Base-by-base conservation (phyloP, 2,329 filamentous ascomycete genomes). In the Aspergillaceae sp. region DNA sequence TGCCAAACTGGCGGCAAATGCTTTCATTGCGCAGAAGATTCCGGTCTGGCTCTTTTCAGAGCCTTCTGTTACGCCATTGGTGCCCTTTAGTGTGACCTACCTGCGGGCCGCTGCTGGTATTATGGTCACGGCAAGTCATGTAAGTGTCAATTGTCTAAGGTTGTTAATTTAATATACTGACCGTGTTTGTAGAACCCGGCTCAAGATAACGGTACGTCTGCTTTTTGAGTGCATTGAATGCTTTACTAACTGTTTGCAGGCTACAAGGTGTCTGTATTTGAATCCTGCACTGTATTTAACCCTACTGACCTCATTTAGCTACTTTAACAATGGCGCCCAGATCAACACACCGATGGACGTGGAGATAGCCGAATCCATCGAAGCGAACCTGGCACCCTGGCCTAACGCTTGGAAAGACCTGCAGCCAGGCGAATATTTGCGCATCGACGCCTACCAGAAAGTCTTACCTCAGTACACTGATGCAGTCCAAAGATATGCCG, bases 101-200 rank as follows among this genome's bases (percentile, higher is more conserved):
- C 68, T 78, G 45, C 62, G 67, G 34, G 77, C 79, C 30, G 74
- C 70, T 3, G 80, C 77, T 38, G 80, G 80, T 19, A 69, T 84
- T 29, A 83, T 84, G 79, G 73, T 84, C 34, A 84, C 80, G 9
- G 80, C 80, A 30, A 82, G 78, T 56, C 79, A 82, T 61, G 68
- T 70, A 64, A 48, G 66, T 7, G 7, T 43, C 9, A 26, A 10
- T 41, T 41, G 40, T 19, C 29, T 4, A 11, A 29, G n/a, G 4
- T 10, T 29, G 7, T 19, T 7, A 19, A 19, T 19, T 19, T 19
- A 19, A 19, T 19, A 19, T 19, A 19, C 19, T 19, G 19, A 19
- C 19, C 19, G 19, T 43, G 11, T 11, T 35, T 7, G 3, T 29
- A 69, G 66, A 83, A 84, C 53, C 79, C 80, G 9, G 75, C 78